Evolutionary conservation across 192 early-diverging fungal species (phyloP).

Genomic region (Dispira simplex): DNA sequence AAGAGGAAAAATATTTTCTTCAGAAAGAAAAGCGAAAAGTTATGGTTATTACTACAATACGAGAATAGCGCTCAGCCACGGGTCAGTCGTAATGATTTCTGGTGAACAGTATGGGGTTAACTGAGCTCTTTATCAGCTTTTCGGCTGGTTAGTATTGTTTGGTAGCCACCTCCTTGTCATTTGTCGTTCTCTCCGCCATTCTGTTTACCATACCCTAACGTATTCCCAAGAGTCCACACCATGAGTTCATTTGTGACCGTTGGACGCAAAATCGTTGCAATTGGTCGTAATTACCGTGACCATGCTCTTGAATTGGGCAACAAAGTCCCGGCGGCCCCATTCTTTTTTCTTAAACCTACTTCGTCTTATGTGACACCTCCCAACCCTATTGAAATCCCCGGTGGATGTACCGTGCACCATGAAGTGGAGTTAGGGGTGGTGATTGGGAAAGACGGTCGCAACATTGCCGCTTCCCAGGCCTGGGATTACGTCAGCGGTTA

Average conservation of each 20-base stretch:
- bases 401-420: constrained; percentile 66
- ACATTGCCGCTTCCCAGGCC: constrained; percentile 49
- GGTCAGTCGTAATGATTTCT: too few species aligned
- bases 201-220: too few species aligned
- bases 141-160: too few species aligned
- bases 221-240: background rate
- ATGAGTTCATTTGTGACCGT: constrained; percentile 33
- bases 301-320: constrained; percentile 92
- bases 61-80: too few species aligned
- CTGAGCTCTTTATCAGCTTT: too few species aligned
- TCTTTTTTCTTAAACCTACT: constrained; percentile 91
- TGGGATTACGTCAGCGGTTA: constrained; percentile 53
- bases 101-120: too few species aligned
- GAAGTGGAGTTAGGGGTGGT: constrained; percentile 91
- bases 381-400: constrained; percentile 63
- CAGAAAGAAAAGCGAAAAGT: too few species aligned
- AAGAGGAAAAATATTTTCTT: too few species aligned
- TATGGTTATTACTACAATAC: too few species aligned
- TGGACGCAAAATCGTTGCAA: constrained; percentile 86
- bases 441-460: constrained; percentile 62
- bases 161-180: too few species aligned
- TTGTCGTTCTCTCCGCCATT: too few species aligned
- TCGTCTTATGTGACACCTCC: constrained; percentile 57
- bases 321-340: constrained; percentile 72
- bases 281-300: constrained; percentile 84